phyloP scores from a whole-genome alignment of 2,329 filamentous ascomycete genomes.

The Xylariales sp. region DNA sequence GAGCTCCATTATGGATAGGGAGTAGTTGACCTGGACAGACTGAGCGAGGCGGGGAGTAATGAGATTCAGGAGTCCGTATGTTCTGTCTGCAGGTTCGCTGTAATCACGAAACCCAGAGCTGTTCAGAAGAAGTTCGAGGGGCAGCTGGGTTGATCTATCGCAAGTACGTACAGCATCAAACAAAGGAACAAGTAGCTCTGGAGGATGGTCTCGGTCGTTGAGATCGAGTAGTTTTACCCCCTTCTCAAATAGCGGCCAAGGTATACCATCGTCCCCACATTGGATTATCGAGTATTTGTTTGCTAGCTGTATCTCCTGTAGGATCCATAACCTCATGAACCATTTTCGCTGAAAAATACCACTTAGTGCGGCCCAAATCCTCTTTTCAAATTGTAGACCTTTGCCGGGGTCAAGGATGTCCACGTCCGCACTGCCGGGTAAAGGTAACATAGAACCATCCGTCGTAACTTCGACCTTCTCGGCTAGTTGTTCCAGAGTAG shows the following conservation, averaged over 20 bases:
- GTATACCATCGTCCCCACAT: conserved; percentile 14
- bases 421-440: not conserved
- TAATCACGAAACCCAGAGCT: not conserved
- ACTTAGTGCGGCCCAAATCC: not conserved
- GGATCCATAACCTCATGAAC: conserved; percentile 14
- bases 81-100: not conserved
- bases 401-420: not conserved
- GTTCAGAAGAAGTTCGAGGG: too few relatives aligned
- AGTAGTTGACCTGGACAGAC: not conserved
- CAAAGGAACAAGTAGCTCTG: too few relatives aligned
- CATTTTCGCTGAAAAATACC: conserved; percentile 1
- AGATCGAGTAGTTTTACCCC: too few relatives aligned
- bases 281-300: conserved; percentile 9
- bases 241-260: conserved; percentile 4
- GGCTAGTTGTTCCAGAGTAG: not conserved
- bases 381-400: not conserved
- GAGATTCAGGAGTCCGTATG: not conserved
- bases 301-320: conserved; percentile 17
- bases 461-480: not conserved
- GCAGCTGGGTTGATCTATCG: too few relatives aligned
- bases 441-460: not conserved
- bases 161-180: too few relatives aligned
- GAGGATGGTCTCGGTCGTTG: too few relatives aligned
- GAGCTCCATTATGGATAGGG: not conserved
- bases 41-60: not conserved